Evolutionary conservation across 1,284 basidiomycete species (phyloP).

Genomic region (Malassezia pachydermatis): DNA sequence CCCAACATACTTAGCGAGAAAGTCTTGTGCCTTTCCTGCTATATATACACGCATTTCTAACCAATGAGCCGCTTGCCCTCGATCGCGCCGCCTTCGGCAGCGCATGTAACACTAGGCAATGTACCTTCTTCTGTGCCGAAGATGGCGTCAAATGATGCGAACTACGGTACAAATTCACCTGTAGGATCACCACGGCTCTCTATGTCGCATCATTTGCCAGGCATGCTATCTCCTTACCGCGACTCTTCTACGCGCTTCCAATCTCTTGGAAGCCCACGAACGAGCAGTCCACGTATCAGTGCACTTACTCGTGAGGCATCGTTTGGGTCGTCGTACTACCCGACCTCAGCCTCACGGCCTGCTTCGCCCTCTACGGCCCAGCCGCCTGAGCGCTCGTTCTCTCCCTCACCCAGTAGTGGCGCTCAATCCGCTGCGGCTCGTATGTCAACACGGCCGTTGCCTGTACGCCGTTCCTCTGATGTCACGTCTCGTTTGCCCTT

Average conservation of each 20-base stretch:
- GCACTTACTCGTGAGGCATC: slow-evolving; percentile 39
- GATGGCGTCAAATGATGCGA: slow-evolving; percentile 16
- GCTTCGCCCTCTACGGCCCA: slow-evolving; percentile 22
- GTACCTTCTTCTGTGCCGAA: slow-evolving; percentile 7
- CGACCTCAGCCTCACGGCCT: slow-evolving; percentile 35
- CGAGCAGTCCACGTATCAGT: slow-evolving; percentile 32
- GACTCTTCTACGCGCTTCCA: slow-evolving; percentile 35
- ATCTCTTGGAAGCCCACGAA: slow-evolving; percentile 24
- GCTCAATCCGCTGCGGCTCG: slow-evolving; percentile 14
- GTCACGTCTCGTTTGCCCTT: not conserved
- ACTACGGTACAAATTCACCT: slow-evolving; percentile 27
- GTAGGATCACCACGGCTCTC: slow-evolving; percentile 32
- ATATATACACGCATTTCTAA: not conserved
- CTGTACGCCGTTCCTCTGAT: slow-evolving; percentile 10
- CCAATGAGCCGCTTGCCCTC: slow-evolving; percentile 31
- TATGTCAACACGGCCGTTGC: slow-evolving; percentile 13
- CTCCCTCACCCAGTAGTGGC: slow-evolving; percentile 19
- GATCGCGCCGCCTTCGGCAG: slow-evolving; percentile 19
- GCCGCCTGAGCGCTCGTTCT: slow-evolving; percentile 19
- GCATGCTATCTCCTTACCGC: slow-evolving; percentile 38
- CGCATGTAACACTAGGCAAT: too few species aligned
- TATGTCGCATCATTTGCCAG: slow-evolving; percentile 31
- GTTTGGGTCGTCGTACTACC: slow-evolving; percentile 26
- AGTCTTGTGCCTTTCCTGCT: too few species aligned
- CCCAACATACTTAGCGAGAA: too few species aligned